phyloP scores from a whole-genome alignment of 1,139 yeast genomes.

The Kodamaea sp. region DNA sequence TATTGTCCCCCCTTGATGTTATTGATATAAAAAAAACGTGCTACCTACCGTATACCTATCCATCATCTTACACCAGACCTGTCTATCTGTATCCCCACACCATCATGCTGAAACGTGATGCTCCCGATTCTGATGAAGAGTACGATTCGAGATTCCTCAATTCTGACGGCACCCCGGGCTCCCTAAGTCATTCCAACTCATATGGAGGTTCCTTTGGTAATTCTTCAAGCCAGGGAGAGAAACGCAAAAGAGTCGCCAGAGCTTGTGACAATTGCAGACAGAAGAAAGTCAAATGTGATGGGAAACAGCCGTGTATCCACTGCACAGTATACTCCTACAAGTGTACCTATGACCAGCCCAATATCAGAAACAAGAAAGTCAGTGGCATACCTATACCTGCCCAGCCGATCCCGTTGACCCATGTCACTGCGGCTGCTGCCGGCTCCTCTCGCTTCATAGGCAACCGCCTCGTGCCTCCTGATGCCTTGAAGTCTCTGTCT shows the following conservation, averaged over 20 bases:
- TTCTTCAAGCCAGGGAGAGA: slow-evolving; percentile 20
- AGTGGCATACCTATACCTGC: slow-evolving; percentile 34
- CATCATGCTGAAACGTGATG: neutral
- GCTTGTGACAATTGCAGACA: slow-evolving; percentile 83
- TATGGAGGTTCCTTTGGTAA: too few relatives aligned
- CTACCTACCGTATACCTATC: neutral
- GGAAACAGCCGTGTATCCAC: slow-evolving; percentile 82
- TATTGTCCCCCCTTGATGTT: too few relatives aligned
- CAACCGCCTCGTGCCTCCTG: slow-evolving; percentile 3
- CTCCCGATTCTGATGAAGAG: neutral
- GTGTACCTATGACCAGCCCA: slow-evolving; percentile 75
- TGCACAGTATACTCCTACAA: slow-evolving; percentile 84
- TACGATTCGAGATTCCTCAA: too few relatives aligned
- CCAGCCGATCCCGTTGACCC: slow-evolving; percentile 16
- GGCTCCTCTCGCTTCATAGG: slow-evolving; percentile 6
- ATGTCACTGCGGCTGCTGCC: slow-evolving; percentile 19
- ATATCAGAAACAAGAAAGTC: slow-evolving; percentile 53
- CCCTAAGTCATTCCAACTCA: neutral
- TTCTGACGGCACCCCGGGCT: neutral
- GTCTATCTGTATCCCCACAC: neutral
- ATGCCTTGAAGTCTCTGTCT: slow-evolving; percentile 1
- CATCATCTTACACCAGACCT: neutral
- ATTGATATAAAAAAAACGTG: too few relatives aligned
- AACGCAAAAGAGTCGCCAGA: slow-evolving; percentile 76
- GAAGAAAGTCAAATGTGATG: slow-evolving; percentile 87